Conservation (phyloP, 805 yeast species). For the Schizosaccharomyces pombe region DNA sequence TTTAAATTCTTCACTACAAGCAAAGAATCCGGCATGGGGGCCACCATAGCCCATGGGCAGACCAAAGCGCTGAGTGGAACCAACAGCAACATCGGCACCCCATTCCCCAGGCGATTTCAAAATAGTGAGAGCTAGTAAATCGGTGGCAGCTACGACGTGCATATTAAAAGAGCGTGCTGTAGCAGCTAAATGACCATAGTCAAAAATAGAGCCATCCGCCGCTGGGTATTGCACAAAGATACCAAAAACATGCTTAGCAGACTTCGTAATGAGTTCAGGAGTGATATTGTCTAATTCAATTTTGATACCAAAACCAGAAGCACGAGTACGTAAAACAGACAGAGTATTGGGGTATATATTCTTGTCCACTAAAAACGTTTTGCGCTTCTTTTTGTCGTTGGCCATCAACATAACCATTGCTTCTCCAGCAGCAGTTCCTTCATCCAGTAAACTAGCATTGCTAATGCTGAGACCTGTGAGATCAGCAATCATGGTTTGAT, state of each 20-base stretch:
- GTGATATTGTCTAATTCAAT: constrained; percentile 34
- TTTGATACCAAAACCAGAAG: constrained; percentile 46
- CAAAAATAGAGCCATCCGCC: constrained; percentile 48
- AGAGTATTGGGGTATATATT: constrained; percentile 70
- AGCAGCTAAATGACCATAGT: constrained; percentile 34
- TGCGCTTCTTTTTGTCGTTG: constrained; percentile 40
- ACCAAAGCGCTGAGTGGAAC: constrained; percentile 87
- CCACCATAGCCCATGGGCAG: constrained; percentile 97
- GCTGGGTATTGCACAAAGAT: constrained; percentile 76
- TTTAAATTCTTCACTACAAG: constrained; percentile 56
- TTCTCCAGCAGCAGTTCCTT: constrained; percentile 93
- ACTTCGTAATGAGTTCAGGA: constrained; percentile 15
- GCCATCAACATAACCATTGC: constrained; percentile 74
- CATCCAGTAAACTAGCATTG: constrained; percentile 84
- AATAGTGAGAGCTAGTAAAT: constrained; percentile 67
- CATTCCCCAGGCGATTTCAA: constrained; percentile 63
- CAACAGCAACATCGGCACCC: constrained; percentile 83
- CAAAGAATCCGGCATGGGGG: constrained; percentile 94
- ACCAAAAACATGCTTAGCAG: constrained; percentile 35
- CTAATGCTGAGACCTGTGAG: constrained; percentile 88
- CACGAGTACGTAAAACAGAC: constrained; percentile 57
- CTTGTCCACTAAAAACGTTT: constrained; percentile 45
- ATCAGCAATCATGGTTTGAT: constrained; percentile 76
- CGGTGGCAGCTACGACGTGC: constrained; percentile 68
- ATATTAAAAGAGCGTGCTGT: constrained; percentile 50